Evolutionary conservation across 2,329 filamentous ascomycete genomes (phyloP), one percentile per base, ranked within the genome.

Genomic region (Boeremia lycopersici): DNA sequence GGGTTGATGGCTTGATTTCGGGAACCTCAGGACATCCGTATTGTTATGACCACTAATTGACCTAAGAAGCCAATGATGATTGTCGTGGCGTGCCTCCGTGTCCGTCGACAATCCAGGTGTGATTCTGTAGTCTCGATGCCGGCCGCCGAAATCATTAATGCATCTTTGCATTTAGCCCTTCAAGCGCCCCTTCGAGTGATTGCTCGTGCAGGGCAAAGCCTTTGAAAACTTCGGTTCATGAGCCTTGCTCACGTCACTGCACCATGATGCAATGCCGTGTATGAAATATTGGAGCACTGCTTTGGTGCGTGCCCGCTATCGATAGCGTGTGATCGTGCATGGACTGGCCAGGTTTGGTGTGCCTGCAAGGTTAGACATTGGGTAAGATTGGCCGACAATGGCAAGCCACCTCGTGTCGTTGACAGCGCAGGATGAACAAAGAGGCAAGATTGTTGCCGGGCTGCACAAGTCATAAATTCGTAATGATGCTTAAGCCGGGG

Each of bases 241-340:
- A 38, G 36, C n/a, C 38, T 43, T 31, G 28, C 8, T 34, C 2
- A 34, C 38, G 11, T 31, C 41, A 17, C 46, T 38, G 44, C 55
- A 54, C 57, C 42, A 55, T 59, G 49, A 53, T 53, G 56, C 51
- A 55, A 57, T 49, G 48, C 29, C 17, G 29, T 40, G 30, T 34
- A 26, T 10, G 39, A 41, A 62, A 33, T 67, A 64, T 66, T 66
- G 63, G 56, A 38, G 28, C 38, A 36, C 60, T 60, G 40, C 34
- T 60, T 61, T 38, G 48, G 62, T 59, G 13, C 28, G 46, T 42
- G 30, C 36, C 40, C 42, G 48, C 53, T 62, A 62, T 65, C 62
- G 59, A 62, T 68, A 66, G 64, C 55, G 56, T 44, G 30, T 40
- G 28, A 45, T 50, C 31, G 51, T 61, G 62, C 61, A 64, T 59